These are phyloP conservation scores for Tolypocladium ophioglossoides DNA, from an alignment of 2,329 filamentous ascomycete species.

Conservation along the genomic window DNA sequence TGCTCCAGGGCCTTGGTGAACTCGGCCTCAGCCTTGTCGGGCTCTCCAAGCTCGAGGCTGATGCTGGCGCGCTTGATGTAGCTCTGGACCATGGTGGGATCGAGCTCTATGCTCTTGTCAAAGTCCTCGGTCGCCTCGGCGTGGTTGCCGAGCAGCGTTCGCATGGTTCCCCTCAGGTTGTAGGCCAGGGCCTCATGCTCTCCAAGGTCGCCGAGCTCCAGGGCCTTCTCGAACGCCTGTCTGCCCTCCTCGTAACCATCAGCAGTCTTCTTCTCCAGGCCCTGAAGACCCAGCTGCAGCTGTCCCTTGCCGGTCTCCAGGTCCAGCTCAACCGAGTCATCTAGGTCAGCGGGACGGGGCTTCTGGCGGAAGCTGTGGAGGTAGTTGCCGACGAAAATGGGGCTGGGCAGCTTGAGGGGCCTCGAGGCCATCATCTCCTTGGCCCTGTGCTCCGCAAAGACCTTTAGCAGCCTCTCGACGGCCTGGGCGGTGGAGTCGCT, in stretches of 20 bases:
- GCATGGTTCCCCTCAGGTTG: constrained; percentile 94
- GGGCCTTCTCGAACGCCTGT: constrained; percentile 73
- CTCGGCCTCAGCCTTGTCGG: constrained; percentile 77
- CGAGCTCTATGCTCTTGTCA: constrained; percentile 84
- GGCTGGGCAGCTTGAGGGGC: constrained; percentile 78
- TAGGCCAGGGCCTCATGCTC: constrained; percentile 84
- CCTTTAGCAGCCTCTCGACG: constrained; percentile 89
- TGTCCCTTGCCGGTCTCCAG: constrained; percentile 76
- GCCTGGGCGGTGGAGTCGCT: constrained; percentile 81
- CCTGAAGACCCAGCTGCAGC: constrained; percentile 70
- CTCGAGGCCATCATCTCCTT: constrained; percentile 83
- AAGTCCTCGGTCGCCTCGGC: constrained; percentile 73
- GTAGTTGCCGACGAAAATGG: constrained; percentile 97
- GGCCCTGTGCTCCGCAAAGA: constrained; percentile 90
- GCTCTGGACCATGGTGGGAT: constrained; percentile 82
- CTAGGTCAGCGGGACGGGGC: constrained; percentile 68
- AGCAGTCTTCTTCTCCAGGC: constrained; percentile 75
- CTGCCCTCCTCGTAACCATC: constrained; percentile 89
- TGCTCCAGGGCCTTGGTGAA: constrained; percentile 78
- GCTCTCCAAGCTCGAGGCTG: constrained; percentile 84
- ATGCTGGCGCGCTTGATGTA: constrained; percentile 99
- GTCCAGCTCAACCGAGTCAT: constrained; percentile 66
- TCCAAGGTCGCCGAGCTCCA: constrained; percentile 70
- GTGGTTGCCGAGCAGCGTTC: constrained; percentile 83
- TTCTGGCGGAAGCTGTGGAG: constrained; percentile 93